phyloP scores from a whole-genome alignment of 306 rosid species.

The Pterocarpus macrocarpus region DNA sequence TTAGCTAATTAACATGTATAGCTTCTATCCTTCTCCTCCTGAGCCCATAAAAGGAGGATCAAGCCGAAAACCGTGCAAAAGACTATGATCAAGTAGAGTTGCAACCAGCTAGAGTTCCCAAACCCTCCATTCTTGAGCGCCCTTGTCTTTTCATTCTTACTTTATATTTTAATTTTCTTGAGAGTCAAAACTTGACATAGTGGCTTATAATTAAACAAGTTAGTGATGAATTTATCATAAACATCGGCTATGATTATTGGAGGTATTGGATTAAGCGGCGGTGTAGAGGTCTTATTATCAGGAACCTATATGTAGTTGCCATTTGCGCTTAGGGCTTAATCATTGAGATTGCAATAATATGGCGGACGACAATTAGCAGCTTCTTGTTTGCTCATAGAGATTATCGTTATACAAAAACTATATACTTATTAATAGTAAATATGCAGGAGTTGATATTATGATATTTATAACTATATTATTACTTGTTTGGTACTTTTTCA shows the following conservation, averaged over 20 bases:
- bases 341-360: slow-evolving; percentile 32
- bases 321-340: slow-evolving; percentile 43
- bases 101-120: background rate
- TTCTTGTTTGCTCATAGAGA: slow-evolving; percentile 23
- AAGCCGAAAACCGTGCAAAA: too few relatives aligned
- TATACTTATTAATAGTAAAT: slow-evolving; percentile 1
- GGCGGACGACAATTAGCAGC: slow-evolving; percentile 23
- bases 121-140: background rate
- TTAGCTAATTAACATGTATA: too few relatives aligned
- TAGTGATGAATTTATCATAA: background rate
- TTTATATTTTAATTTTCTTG: background rate
- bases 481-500: too few relatives aligned
- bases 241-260: slow-evolving; percentile 1
- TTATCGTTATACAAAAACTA: slow-evolving; percentile 21
- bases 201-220: slow-evolving; percentile 8
- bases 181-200: slow-evolving; percentile 26
- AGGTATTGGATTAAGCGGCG: slow-evolving; percentile 32
- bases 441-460: too few relatives aligned
- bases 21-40: too few relatives aligned
- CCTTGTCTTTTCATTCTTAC: background rate
- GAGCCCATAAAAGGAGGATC: too few relatives aligned
- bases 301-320: slow-evolving; percentile 39
- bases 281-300: slow-evolving; percentile 29
- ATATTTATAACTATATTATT: too few relatives aligned
- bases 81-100: background rate